Base-by-base conservation (phyloP, 208 protist species). In the Wallacemonas sp. region DNA sequence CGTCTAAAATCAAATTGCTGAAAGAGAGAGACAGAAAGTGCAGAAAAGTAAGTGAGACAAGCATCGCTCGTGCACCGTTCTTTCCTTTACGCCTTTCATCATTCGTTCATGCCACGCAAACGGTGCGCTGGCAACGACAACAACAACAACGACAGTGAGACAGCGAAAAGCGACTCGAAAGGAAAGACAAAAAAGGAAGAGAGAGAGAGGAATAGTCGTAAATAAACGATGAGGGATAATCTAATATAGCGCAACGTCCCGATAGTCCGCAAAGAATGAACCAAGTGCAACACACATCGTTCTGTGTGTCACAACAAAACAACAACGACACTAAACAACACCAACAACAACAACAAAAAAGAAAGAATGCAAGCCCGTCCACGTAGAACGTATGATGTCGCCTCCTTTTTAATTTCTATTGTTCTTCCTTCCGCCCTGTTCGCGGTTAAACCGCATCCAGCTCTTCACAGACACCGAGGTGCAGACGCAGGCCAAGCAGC, bases 401-500 rank as follows among this genome's bases (percentile, higher is more conserved):
- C n/a, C n/a, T n/a, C n/a, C n/a, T n/a, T n/a, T n/a, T n/a, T n/a
- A n/a, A n/a, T n/a, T n/a, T n/a, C n/a, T n/a, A n/a, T n/a, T n/a
- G n/a, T n/a, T n/a, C n/a, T n/a, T n/a, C n/a, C n/a, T n/a, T n/a
- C n/a, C n/a, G n/a, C n/a, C n/a, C n/a, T n/a, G n/a, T n/a, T n/a
- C 36, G 36, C 36, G 14, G 36, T 41, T 29, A 49, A 65, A 66
- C 31, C 48, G 52, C 52, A 67, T 93, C 86, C 7, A 95, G 59
- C 25, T 95, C 87, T 25, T 95, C 90, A 50, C 90, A 95, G 29
- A 84, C 86, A 23, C 83, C 72, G 10, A 95, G 65, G 11, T 89
- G 77, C 10, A 92, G 29, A 20, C 69, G 68, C 29, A 92, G 26
- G 1, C 86, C 90, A 23, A 93, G 63, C 26, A 95, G 67, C 52